Evolutionary conservation across 306 rosid species (phyloP), one percentile per base, ranked within the genome.

Genomic region (Astragalus glycyphyllos): DNA sequence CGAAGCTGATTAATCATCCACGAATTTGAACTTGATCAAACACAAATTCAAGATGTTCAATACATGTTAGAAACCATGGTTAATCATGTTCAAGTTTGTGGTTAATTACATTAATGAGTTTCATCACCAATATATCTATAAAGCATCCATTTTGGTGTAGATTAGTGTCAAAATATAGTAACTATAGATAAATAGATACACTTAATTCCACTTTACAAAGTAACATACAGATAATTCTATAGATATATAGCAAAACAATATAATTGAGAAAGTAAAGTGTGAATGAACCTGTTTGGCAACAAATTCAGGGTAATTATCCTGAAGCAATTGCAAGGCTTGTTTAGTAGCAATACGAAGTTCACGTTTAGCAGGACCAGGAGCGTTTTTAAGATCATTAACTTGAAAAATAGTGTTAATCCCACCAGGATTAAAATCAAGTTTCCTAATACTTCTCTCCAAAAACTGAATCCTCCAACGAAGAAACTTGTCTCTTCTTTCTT

Each of bases 281-380:
- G n/a, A 57, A 73, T 31, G 0, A 63, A 88, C 96, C 95, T 94
- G 97, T 79, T 89, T 94, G 77, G 87, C 89, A 32, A 94, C 97
- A 53, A 94, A 94, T 76, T 94, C 98, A 1, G 96, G 97, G 77
- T 94, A 89, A 75, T 94, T 94, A 79, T 91, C 97, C 80, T 89
- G 97, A 76, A 94, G 95, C 87, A 94, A 72, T 10, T 87, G 91
- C 77, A 94, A 74, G n/a, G 97, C 97, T 17, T 83, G 91, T 69
- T 85, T 93, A 46, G 97, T 90, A 75, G 96, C 97, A 23, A 86
- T 7, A 7, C 97, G 75, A 64, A 90, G 95, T 40, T 94, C 97
- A 1, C 80, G 65, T 83, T 89, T 90, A 7, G 82, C 85, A 9
- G 94, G 98, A 1, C 96, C 91, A 0, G 96, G 98, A 12, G 96